Conservation (phyloP, 495 filamentous ascomycete species). For the Penicillium chermesinum region DNA sequence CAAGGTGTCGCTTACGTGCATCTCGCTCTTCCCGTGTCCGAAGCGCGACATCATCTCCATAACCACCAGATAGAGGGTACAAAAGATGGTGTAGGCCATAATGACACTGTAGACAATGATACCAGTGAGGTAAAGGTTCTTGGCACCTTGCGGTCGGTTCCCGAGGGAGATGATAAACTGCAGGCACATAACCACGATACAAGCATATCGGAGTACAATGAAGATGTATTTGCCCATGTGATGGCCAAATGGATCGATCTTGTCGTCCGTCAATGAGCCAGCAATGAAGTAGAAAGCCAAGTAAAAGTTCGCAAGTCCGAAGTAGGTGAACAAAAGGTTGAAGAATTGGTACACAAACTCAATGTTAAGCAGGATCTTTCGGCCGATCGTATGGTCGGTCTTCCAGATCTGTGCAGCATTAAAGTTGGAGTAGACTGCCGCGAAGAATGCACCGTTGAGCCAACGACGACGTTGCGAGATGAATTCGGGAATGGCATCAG, state of each 20-base stretch:
- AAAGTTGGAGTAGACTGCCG: slow-evolving; percentile 93
- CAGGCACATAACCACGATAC: slow-evolving; percentile 79
- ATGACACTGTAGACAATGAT: slow-evolving; percentile 88
- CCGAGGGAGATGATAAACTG: slow-evolving; percentile 99
- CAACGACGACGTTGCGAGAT: slow-evolving; percentile 93
- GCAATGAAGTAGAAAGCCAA: slow-evolving; percentile 98
- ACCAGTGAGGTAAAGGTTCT: slow-evolving; percentile 79
- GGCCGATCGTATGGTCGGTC: slow-evolving; percentile 83
- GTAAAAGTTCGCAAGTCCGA: slow-evolving; percentile 98
- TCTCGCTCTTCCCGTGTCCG: slow-evolving; percentile 25
- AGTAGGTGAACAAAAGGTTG: slow-evolving; percentile 89
- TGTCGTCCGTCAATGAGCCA: slow-evolving; percentile 78
- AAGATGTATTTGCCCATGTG: slow-evolving; percentile 82
- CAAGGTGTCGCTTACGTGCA: slow-evolving; percentile 72
- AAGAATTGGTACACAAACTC: slow-evolving; percentile 96
- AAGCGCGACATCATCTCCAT: slow-evolving; percentile 60
- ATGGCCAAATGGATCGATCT: slow-evolving; percentile 85
- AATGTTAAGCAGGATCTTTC: slow-evolving; percentile 89
- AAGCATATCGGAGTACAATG: slow-evolving; percentile 74
- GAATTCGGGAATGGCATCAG: slow-evolving; percentile 72
- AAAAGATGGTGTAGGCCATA: slow-evolving; percentile 95
- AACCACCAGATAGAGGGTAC: slow-evolving; percentile 78
- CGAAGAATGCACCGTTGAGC: slow-evolving; percentile 99
- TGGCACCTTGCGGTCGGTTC: slow-evolving; percentile 92
- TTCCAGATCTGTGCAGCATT: slow-evolving; percentile 91